Evolutionary conservation across 495 filamentous ascomycete species (phyloP).

Genomic region (Hypoxylon lienhwacheense): DNA sequence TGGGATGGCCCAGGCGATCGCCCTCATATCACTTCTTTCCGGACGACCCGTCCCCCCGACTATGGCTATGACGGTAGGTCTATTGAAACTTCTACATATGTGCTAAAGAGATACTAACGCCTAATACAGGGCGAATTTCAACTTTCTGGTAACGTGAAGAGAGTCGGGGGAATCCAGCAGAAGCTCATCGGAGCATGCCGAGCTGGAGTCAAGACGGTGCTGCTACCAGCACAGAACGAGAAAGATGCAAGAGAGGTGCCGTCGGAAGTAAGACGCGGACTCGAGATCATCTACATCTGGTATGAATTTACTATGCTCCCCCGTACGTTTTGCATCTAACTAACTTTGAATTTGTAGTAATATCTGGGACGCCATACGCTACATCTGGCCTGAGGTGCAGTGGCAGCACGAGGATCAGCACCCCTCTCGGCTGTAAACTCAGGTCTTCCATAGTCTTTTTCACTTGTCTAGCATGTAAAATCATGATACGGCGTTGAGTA

Average conservation of each 20-base stretch:
- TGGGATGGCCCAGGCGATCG: conserved; percentile 91
- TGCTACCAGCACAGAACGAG: conserved; percentile 83
- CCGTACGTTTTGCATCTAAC: conserved; percentile 16
- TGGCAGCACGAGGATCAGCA: conserved; percentile 71
- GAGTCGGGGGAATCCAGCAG: conserved; percentile 97
- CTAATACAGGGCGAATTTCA: conserved; percentile 73
- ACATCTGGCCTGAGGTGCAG: conserved; percentile 80
- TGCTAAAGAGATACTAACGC: conserved; percentile 34
- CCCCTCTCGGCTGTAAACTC: conserved; percentile 32
- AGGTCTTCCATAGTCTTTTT: conserved; percentile 27
- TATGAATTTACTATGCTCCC: conserved; percentile 49
- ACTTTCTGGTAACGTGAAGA: conserved; percentile 80
- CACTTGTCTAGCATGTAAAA: conserved; percentile 21
- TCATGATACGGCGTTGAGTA: conserved; percentile 28
- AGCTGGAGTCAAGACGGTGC: conserved; percentile 91
- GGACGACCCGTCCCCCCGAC: conserved; percentile 87
- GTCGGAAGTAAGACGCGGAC: conserved; percentile 80
- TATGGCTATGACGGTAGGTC: conserved; percentile 83
- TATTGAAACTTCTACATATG: conserved; percentile 1
- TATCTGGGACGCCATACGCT: conserved; percentile 84
- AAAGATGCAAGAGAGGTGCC: conserved; percentile 95
- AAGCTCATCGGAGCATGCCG: conserved; percentile 93
- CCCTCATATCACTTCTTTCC: conserved; percentile 86
- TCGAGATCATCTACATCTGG: conserved; percentile 88
- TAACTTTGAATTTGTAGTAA: conserved; percentile 55